Evolutionary conservation across 169 alveolate species (phyloP).

Genomic region (Eimeria maxima): DNA sequence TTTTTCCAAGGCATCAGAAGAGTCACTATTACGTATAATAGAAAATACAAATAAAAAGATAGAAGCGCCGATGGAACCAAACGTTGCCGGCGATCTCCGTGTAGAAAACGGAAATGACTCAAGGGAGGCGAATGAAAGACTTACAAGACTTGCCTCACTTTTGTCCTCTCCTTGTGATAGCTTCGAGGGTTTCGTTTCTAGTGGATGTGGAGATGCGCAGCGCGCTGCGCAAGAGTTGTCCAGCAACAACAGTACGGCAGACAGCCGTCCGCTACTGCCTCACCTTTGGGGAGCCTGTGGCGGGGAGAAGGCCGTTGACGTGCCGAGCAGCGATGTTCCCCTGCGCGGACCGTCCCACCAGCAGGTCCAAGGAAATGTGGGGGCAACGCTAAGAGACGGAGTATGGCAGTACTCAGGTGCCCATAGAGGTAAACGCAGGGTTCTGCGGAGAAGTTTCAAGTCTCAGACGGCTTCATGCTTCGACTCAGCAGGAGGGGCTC

Average conservation of each 20-base stretch:
- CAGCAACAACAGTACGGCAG: neutral
- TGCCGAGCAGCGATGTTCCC: neutral
- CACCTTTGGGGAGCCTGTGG: neutral
- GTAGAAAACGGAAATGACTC: neutral
- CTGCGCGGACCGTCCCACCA: neutral
- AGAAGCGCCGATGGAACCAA: neutral
- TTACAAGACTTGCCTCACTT: constrained; percentile 36
- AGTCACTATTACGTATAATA: neutral
- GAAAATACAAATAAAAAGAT: neutral
- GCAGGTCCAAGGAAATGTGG: neutral
- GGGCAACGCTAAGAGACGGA: neutral
- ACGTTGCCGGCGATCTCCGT: neutral
- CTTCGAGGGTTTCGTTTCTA: constrained; percentile 37
- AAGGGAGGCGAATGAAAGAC: constrained; percentile 18
- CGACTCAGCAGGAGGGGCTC: constrained; percentile 46
- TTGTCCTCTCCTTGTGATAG: constrained; percentile 47
- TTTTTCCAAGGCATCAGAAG: neutral
- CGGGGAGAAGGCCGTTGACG: neutral
- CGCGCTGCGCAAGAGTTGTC: neutral
- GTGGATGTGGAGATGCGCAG: neutral
- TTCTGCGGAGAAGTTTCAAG: neutral
- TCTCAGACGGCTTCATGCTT: neutral
- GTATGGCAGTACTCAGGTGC: constrained; percentile 4
- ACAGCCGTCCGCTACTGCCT: neutral
- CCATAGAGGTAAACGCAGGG: neutral